Evolutionary conservation across 495 filamentous ascomycete genomes (phyloP), one percentile per base, ranked within the genome.

Genomic region (Aspergillus affinis): DNA sequence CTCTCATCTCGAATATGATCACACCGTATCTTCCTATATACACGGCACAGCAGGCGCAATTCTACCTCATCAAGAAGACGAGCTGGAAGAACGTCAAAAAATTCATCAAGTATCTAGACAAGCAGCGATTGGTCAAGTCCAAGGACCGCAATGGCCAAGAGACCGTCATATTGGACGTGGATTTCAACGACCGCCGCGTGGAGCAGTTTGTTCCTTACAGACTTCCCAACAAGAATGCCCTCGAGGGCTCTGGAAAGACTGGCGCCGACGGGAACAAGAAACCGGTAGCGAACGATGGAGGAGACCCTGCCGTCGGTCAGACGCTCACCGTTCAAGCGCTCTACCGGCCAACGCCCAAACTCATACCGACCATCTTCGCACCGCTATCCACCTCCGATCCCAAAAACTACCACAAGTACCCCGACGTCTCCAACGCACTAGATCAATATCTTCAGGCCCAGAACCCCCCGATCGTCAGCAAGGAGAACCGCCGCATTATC

Each of bases 81-180:
- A 87, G 82, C 69, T 89, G 87, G 82, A 91, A 90, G 72, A 90
- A 84, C 56, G 79, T 86, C 47, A 86, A 85, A 59, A 90, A 90
- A 60, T 90, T 90, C 69, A 84, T 90, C 70, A 90, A 90, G 67
- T 70, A 81, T 32, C 70, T 91, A 9, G 88, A 90, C 66, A 90
- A 89, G 65, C 72, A 84, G 54, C 66, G 77, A 6, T 67, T 89
- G 13, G 69, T 90, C 47, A 88, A 84, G 62, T 81, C 79, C 32
- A 90, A 90, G 66, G 87, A 89, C 30, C 82, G 85, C 44, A 84
- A 78, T 57, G 86, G 87, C 6, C 78, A 84, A 49, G 88, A 91
- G 66, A 84, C 83, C 2, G 79, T 88, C 15, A 82, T 91, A 32
- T 56, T 84, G 26, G 88, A 90, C 63, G 82, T 90, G 48, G 85